Percentiles rank a stretch among this genome's conserved stretches.
Conservation (phyloP, 495 filamentous ascomycete species). For the Xylaria flabelliformis region DNA sequence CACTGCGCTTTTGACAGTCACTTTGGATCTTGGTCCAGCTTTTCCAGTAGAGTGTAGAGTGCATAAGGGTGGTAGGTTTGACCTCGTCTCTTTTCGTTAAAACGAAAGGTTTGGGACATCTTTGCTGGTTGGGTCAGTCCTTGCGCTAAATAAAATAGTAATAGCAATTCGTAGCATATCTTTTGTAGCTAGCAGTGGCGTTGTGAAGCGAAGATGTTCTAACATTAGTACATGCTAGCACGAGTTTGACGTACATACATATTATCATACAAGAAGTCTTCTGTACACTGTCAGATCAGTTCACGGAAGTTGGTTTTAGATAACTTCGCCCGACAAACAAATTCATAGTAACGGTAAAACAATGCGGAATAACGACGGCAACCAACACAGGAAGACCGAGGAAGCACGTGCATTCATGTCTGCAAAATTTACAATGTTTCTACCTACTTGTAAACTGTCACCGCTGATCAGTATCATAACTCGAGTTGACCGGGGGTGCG, state of each 20-base stretch:
- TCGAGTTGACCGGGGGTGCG: neutral
- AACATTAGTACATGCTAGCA: neutral
- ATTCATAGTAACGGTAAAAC: neutral
- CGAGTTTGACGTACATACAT: too few relatives aligned
- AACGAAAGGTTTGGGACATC: too few relatives aligned
- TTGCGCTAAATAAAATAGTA: neutral
- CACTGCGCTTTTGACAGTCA: too few relatives aligned
- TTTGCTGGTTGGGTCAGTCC: neutral
- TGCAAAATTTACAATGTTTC: neutral
- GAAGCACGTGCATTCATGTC: slow-evolving; percentile 4
- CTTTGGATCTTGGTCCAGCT: neutral
- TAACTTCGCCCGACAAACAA: neutral
- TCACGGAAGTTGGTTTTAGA: neutral
- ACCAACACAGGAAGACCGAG: neutral
- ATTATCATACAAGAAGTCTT: neutral
- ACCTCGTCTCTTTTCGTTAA: too few relatives aligned
- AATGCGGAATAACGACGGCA: neutral
- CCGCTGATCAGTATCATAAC: neutral
- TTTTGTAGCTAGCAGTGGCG: neutral
- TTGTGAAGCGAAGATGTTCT: neutral
- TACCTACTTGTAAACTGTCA: neutral
- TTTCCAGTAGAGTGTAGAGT: slow-evolving; percentile 33
- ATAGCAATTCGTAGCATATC: neutral
- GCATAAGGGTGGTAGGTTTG: too few relatives aligned
- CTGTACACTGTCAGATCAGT: neutral